Percentiles rank a stretch among this genome's conserved stretches.
Conservation (phyloP, 129 eudicot species). For the Rutidosis leptorrhynchoides region DNA sequence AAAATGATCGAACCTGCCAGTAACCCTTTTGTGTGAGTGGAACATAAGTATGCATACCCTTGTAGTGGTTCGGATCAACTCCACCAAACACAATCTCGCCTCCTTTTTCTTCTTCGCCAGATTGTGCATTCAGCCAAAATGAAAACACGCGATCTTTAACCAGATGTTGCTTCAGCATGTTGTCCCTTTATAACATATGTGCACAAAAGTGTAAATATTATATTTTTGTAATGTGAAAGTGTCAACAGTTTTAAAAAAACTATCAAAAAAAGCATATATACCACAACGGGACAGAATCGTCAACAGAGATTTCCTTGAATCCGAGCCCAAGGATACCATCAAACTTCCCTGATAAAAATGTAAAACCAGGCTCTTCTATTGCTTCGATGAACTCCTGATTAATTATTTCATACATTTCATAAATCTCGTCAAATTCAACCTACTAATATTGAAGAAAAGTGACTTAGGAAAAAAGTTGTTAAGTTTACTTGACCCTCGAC, state of each 20-base stretch:
- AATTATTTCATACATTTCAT: neutral
- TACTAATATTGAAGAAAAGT: neutral
- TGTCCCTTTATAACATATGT: constrained; percentile 26
- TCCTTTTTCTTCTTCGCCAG: constrained; percentile 26
- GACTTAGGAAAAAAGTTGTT: neutral
- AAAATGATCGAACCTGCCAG: constrained; percentile 77
- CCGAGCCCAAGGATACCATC: constrained; percentile 79
- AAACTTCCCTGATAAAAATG: constrained; percentile 49
- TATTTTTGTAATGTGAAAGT: too few species aligned
- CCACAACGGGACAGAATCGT: constrained; percentile 52
- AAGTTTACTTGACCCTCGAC: constrained; percentile 48
- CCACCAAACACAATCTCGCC: constrained; percentile 47
- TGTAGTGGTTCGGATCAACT: constrained; percentile 34
- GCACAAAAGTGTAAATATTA: too few species aligned
- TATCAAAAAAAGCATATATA: constrained; percentile 3
- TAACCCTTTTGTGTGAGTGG: constrained; percentile 56
- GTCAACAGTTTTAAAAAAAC: neutral
- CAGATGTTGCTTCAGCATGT: constrained; percentile 37
- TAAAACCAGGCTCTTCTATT: constrained; percentile 40
- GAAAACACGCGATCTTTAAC: constrained; percentile 35
- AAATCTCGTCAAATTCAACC: neutral
- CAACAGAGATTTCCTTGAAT: constrained; percentile 51
- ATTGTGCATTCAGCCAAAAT: constrained; percentile 30
- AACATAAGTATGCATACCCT: constrained; percentile 41
- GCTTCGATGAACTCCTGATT: constrained; percentile 56